Conservation (phyloP, 768 basidiomycete genomes). For the Russula vinacea region DNA sequence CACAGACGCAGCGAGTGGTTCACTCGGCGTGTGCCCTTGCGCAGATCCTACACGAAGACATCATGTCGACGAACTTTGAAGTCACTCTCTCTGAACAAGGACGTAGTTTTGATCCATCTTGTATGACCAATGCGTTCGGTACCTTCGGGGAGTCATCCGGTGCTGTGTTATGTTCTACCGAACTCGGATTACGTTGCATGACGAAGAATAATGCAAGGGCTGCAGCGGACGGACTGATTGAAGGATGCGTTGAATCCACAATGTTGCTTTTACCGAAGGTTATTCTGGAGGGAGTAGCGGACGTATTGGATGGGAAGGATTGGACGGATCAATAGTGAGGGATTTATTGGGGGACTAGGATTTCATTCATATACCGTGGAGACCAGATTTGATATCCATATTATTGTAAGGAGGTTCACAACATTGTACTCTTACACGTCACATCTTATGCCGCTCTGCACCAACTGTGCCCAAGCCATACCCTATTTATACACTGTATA, state of each 20-base stretch:
- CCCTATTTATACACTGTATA: slow-evolving; percentile 79
- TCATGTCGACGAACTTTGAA: slow-evolving; percentile 75
- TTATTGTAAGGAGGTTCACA: background rate
- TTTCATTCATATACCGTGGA: slow-evolving; percentile 16
- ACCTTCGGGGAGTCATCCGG: slow-evolving; percentile 47
- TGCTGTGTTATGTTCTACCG: slow-evolving; percentile 61
- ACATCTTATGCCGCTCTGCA: slow-evolving; percentile 74
- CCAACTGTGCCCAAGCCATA: slow-evolving; percentile 62
- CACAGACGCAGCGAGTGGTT: slow-evolving; percentile 65
- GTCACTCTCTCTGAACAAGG: slow-evolving; percentile 59
- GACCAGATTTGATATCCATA: slow-evolving; percentile 13
- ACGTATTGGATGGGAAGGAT: slow-evolving; percentile 41
- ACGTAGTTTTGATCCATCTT: slow-evolving; percentile 46
- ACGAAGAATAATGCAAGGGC: slow-evolving; percentile 43
- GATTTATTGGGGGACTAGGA: background rate
- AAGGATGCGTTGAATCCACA: slow-evolving; percentile 52
- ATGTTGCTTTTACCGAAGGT: slow-evolving; percentile 70
- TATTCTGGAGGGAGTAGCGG: slow-evolving; percentile 66
- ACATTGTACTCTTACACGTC: slow-evolving; percentile 9
- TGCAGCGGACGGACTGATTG: slow-evolving; percentile 36
- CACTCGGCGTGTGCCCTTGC: slow-evolving; percentile 61
- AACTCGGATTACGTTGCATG: slow-evolving; percentile 65
- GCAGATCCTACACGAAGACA: slow-evolving; percentile 64
- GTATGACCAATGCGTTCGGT: slow-evolving; percentile 63
- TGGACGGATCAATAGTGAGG: slow-evolving; percentile 1